These are phyloP conservation scores for Globisporangium sylvaticum DNA, from an alignment of 352 stramenopile species.

Conservation along the genomic window DNA sequence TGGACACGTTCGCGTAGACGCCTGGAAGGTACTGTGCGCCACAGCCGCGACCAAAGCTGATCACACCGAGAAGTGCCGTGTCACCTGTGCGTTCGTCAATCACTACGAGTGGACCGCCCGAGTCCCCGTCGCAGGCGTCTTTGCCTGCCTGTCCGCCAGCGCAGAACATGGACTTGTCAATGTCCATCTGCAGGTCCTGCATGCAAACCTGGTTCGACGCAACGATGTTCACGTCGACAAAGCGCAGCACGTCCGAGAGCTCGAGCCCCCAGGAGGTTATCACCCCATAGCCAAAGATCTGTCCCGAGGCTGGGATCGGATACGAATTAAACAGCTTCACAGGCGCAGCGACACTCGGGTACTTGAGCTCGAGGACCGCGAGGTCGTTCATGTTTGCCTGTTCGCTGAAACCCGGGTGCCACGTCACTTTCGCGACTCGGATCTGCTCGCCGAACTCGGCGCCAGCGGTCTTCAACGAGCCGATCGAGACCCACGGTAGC, in stretches of 20 bases:
- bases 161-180: conserved; percentile 22
- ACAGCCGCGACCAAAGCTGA: conserved; percentile 19
- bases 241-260: conserved; percentile 18
- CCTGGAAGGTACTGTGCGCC: conserved; percentile 10
- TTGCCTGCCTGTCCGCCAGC: conserved; percentile 16
- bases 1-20: conserved; percentile 18
- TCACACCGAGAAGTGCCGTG: conserved; percentile 13
- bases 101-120: conserved; percentile 21
- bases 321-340: conserved; percentile 18
- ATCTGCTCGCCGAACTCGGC: conserved; percentile 24
- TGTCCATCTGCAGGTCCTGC: conserved; percentile 3
- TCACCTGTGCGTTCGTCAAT: conserved; percentile 4
- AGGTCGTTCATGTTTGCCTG: conserved; percentile 18
- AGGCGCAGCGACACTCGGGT: conserved; percentile 15
- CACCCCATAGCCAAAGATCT: conserved; percentile 17
- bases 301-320: conserved; percentile 2
- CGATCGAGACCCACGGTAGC: conserved; percentile 24
- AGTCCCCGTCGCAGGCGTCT: conserved; percentile 23
- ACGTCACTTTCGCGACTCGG: conserved; percentile 18
- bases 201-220: conserved; percentile 15
- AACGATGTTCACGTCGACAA: conserved; percentile 12
- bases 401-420: conserved; percentile 19
- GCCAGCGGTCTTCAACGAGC: conserved; percentile 19
- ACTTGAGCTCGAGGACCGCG: conserved; percentile 21
- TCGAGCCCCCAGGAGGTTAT: conserved; percentile 2